Conservation (phyloP, 1,284 basidiomycete species). For the Austroboletus niveus region DNA sequence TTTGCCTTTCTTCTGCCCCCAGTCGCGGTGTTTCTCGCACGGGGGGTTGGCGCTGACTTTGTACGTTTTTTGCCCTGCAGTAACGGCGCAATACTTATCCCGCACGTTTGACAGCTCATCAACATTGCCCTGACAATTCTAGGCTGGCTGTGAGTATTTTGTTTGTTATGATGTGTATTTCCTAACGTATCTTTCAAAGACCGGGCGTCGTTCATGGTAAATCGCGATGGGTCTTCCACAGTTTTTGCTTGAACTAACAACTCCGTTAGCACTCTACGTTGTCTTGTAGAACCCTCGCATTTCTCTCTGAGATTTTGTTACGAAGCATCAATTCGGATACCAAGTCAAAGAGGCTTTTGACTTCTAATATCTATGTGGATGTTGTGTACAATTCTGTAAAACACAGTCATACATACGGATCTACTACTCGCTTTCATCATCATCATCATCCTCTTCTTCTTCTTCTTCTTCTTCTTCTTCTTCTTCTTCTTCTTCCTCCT, state of each 20-base stretch:
- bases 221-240: constrained; percentile 10
- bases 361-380: too few species aligned
- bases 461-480: neutral
- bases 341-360: too few species aligned
- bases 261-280: constrained; percentile 63
- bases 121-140: constrained; percentile 70
- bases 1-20: constrained; percentile 77
- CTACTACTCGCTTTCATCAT: too few species aligned
- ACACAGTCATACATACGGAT: too few species aligned
- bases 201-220: constrained; percentile 75
- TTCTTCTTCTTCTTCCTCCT: neutral
- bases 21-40: constrained; percentile 76
- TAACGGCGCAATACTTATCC: neutral
- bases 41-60: constrained; percentile 70
- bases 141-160: constrained; percentile 61
- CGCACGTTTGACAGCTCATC: constrained; percentile 46
- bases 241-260: neutral
- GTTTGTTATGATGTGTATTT: neutral
- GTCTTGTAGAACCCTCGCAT: constrained; percentile 47
- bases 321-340: too few species aligned
- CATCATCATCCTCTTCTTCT: too few species aligned
- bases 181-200: constrained; percentile 34
- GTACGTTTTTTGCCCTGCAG: constrained; percentile 35
- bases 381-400: too few species aligned
- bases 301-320: too few species aligned